Evolutionary conservation across 495 filamentous ascomycete species (phyloP).

Genomic region (Penicillium malachiteum): DNA sequence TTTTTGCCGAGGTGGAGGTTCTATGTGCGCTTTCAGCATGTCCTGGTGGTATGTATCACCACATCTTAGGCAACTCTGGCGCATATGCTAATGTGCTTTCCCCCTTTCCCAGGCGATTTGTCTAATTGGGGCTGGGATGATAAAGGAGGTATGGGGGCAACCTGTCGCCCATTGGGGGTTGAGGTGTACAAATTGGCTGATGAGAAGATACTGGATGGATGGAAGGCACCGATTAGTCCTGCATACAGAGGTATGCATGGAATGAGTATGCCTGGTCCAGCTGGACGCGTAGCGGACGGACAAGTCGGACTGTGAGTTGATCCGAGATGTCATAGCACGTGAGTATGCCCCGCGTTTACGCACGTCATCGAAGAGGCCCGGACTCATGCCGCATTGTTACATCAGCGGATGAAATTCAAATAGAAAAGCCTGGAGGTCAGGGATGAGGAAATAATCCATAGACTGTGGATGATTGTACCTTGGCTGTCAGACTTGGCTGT

Average conservation of each 20-base stretch:
- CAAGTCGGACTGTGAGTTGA: constrained; percentile 29
- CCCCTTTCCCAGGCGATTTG: constrained; percentile 55
- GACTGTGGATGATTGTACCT: no score
- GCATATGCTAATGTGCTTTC: constrained; percentile 33
- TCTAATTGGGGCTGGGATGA: constrained; percentile 74
- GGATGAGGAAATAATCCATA: no score
- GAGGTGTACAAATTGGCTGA: constrained; percentile 65
- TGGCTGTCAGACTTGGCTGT: neutral
- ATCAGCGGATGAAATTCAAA: constrained; percentile 14
- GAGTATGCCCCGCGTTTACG: constrained; percentile 26
- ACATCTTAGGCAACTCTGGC: neutral
- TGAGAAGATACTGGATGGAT: constrained; percentile 49
- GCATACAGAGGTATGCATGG: constrained; percentile 69
- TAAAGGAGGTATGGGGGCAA: constrained; percentile 66
- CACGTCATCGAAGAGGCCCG: constrained; percentile 25
- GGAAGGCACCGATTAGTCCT: constrained; percentile 57
- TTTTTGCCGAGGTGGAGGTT: constrained; percentile 73
- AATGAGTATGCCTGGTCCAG: constrained; percentile 54
- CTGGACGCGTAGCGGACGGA: constrained; percentile 28
- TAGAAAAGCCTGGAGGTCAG: neutral
- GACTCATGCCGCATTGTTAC: constrained; percentile 18
- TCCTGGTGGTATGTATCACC: constrained; percentile 45
- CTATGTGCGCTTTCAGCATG: constrained; percentile 70
- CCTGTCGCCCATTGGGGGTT: constrained; percentile 69
- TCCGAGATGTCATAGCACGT: constrained; percentile 14